Evolutionary conservation across 1,139 yeast genomes (phyloP).

Genomic region (Saccharomyces hybrid): DNA sequence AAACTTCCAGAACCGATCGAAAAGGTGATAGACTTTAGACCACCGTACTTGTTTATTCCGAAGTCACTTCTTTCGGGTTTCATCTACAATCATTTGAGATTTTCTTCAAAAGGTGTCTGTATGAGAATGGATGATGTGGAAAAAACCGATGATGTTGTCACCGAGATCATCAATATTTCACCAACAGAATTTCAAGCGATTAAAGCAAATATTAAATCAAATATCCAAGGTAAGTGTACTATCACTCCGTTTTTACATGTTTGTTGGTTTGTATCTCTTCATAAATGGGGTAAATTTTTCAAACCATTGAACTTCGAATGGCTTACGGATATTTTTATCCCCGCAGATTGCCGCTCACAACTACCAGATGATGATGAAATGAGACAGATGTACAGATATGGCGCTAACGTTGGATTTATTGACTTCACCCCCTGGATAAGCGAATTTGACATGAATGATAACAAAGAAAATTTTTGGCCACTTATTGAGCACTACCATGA

Average conservation of each 20-base stretch:
- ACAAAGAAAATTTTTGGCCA: constrained; percentile 6
- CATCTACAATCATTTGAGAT: not conserved
- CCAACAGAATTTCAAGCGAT: not conserved
- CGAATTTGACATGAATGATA: constrained; percentile 6
- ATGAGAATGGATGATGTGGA: not conserved
- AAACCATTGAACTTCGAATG: constrained; percentile 5
- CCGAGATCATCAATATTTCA: constrained; percentile 1
- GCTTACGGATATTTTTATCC: constrained; percentile 6
- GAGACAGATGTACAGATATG: constrained; percentile 6
- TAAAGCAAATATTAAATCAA: constrained; percentile 3
- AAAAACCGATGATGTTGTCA: not conserved
- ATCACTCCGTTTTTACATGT: constrained; percentile 12
- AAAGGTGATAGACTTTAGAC: constrained; percentile 1
- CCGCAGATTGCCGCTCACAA: constrained; percentile 7
- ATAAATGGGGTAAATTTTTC: constrained; percentile 6
- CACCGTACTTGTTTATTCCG: not conserved
- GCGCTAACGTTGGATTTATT: constrained; percentile 8
- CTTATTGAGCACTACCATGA: constrained; percentile 7
- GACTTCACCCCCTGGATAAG: constrained; percentile 8
- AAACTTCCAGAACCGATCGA: constrained; percentile 7
- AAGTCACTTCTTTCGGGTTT: not conserved
- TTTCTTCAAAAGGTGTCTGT: constrained; percentile 4
- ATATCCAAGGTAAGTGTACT: constrained; percentile 5
- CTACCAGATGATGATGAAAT: constrained; percentile 5
- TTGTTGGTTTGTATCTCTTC: constrained; percentile 10